Percentiles rank a stretch among this genome's conserved stretches.
These are phyloP conservation scores for Paraphoma sp. DNA, from an alignment of 2,329 filamentous ascomycete genomes.

Conservation along the genomic window DNA sequence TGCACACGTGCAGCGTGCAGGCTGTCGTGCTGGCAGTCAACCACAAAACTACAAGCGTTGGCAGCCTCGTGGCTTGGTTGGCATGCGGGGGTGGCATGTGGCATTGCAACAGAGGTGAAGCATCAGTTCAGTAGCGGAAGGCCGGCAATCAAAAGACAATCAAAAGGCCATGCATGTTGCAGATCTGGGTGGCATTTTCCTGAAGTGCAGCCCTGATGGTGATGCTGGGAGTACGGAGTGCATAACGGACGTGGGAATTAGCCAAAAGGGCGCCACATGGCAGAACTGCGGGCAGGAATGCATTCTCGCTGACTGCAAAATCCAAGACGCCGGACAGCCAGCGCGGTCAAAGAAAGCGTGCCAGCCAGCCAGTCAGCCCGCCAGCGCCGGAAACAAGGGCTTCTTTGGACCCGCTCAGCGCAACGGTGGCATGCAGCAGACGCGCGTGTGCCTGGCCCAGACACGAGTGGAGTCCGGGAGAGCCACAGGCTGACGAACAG, in stretches of 20 bases:
- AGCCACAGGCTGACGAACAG: constrained; percentile 29
- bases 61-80: constrained; percentile 1
- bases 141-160: constrained; percentile 3
- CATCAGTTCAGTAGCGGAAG: background rate
- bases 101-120: background rate
- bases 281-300: background rate
- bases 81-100: background rate
- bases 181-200: background rate
- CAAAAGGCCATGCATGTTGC: constrained; percentile 1
- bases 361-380: background rate
- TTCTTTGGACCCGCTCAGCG: background rate
- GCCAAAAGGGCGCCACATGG: constrained; percentile 14
- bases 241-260: constrained; percentile 10
- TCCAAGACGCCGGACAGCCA: background rate
- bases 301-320: background rate
- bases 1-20: constrained; percentile 11
- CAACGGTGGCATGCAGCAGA: constrained; percentile 1
- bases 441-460: constrained; percentile 20
- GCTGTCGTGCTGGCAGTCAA: constrained; percentile 2
- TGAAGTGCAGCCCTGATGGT: background rate
- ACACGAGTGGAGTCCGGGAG: constrained; percentile 3
- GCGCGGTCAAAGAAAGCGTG: background rate
- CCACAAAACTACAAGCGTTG: background rate
- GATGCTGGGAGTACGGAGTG: background rate
- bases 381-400: background rate